Percentiles rank a stretch among this genome's conserved stretches.
Conservation (phyloP, 495 filamentous ascomycete genomes). For the Clohesyomyces aquaticus region DNA sequence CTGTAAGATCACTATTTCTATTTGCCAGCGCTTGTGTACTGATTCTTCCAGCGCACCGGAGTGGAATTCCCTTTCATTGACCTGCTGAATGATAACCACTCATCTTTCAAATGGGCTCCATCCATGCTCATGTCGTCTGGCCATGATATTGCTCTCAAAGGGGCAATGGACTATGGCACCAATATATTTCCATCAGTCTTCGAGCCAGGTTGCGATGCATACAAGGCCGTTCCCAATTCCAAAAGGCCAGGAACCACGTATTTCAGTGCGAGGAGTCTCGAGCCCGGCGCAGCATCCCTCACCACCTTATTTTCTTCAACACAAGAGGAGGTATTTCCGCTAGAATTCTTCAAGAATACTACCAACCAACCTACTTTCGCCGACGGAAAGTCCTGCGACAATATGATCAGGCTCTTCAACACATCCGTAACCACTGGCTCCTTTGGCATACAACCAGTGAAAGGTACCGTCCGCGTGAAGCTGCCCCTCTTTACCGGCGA, state of each 20-base stretch:
- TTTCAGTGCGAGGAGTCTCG: slow-evolving; percentile 25
- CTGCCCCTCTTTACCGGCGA: slow-evolving; percentile 20
- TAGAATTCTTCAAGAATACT: slow-evolving; percentile 35
- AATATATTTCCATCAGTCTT: slow-evolving; percentile 21
- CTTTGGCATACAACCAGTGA: slow-evolving; percentile 18
- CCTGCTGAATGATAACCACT: slow-evolving; percentile 27
- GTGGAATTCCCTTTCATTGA: slow-evolving; percentile 38
- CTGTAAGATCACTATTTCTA: slow-evolving; percentile 9
- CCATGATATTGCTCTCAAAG: slow-evolving; percentile 30
- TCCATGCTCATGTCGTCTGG: slow-evolving; percentile 30
- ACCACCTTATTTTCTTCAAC: slow-evolving; percentile 20
- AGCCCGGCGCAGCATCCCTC: slow-evolving; percentile 20
- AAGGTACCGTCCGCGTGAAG: slow-evolving; percentile 18
- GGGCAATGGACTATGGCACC: slow-evolving; percentile 29
- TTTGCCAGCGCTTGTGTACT: background rate
- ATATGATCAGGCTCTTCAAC: slow-evolving; percentile 37
- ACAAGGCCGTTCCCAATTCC: slow-evolving; percentile 15
- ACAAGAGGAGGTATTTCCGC: slow-evolving; percentile 16
- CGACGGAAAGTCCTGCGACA: slow-evolving; percentile 36
- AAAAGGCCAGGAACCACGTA: slow-evolving; percentile 22
- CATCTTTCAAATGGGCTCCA: slow-evolving; percentile 35
- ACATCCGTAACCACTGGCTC: slow-evolving; percentile 25
- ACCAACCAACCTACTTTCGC: slow-evolving; percentile 36
- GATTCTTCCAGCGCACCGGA: slow-evolving; percentile 24
- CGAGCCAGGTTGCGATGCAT: slow-evolving; percentile 34